Percentiles rank a stretch among this genome's conserved stretches.
Conservation (phyloP, 441 rosid genomes). For the Adansonia grandidieri region DNA sequence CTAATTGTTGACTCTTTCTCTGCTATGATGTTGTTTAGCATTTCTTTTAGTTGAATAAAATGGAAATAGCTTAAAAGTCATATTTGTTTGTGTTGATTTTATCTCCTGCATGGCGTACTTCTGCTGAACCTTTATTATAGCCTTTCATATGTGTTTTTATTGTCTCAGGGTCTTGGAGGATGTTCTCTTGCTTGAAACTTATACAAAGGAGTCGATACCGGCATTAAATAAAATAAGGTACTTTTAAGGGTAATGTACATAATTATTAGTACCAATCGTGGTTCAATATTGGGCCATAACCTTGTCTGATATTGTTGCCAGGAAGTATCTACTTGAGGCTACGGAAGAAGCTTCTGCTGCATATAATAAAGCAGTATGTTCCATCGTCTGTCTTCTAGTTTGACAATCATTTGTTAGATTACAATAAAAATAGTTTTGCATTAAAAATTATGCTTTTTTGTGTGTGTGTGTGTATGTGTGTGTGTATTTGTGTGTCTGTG, state of each 20-base stretch:
- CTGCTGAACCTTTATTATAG: neutral
- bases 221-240: slow-evolving; percentile 88
- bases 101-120: neutral
- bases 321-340: slow-evolving; percentile 90
- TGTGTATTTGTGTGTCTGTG: neutral
- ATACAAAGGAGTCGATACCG: slow-evolving; percentile 80
- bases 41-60: neutral
- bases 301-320: slow-evolving; percentile 31
- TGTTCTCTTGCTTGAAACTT: slow-evolving; percentile 76
- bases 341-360: slow-evolving; percentile 93
- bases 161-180: slow-evolving; percentile 76
- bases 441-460: neutral
- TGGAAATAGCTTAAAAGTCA: neutral
- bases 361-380: slow-evolving; percentile 90
- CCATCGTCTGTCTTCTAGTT: slow-evolving; percentile 25
- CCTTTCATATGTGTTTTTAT: slow-evolving; percentile 4
- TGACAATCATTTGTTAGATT: neutral
- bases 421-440: neutral
- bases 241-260: slow-evolving; percentile 2
- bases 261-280: neutral
- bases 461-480: too few species aligned
- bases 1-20: slow-evolving; percentile 11
- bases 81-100: neutral
- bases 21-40: neutral
- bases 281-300: slow-evolving; percentile 6